Base-by-base conservation (phyloP, 1,284 basidiomycete species). In the Trichosporon sp. region DNA sequence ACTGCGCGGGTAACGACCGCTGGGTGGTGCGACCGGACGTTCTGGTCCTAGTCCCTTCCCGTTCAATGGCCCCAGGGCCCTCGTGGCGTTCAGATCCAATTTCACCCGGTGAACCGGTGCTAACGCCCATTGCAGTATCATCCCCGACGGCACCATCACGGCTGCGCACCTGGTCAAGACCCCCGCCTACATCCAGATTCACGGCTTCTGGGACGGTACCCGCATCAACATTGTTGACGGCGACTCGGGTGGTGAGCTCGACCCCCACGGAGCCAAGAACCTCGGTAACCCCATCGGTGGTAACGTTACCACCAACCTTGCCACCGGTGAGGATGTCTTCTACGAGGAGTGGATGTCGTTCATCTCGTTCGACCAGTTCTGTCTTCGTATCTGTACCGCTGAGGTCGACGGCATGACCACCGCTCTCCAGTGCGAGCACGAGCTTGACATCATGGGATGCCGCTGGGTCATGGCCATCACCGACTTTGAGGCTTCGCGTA, bases 341-440 rank as follows among this genome's bases (percentile, higher is more conserved):
- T 86, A 86, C 83, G 79, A 85, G 77, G 84, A 86, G 76, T 86
- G 85, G 85, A 86, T 82, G 81, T 77, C 75, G 15, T 81, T 81
- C 65, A 78, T 83, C 74, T 78, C 80, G 25, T 79, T 77, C 75
- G 77, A 81, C 74, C 77, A 81, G 72, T 84, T 80, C 81, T 84
- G 83, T 74, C 75, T 84, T 64, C 80, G 83, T 67, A 78, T 84
- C 70, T 84, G 83, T 74, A 84, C 81, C 58, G 79, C 81, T 68
- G 76, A 81, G 71, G 53, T 58, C 64, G 64, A 69, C 34, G 79
- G 76, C 68, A 76, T 78, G 53, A 78, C 78, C 62, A 68, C 80
- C 31, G 79, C 77, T 12, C 75, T 79, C 58, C 76, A 76, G 72
- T 82, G 79, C 73, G 79, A 83, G 76, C 80, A 80, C 76, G 75